A percentile compares a stretch with the other conserved stretches of the same genome.
phyloP scores from a whole-genome alignment of 1,284 basidiomycete genomes.

The Vanrija humicola region DNA sequence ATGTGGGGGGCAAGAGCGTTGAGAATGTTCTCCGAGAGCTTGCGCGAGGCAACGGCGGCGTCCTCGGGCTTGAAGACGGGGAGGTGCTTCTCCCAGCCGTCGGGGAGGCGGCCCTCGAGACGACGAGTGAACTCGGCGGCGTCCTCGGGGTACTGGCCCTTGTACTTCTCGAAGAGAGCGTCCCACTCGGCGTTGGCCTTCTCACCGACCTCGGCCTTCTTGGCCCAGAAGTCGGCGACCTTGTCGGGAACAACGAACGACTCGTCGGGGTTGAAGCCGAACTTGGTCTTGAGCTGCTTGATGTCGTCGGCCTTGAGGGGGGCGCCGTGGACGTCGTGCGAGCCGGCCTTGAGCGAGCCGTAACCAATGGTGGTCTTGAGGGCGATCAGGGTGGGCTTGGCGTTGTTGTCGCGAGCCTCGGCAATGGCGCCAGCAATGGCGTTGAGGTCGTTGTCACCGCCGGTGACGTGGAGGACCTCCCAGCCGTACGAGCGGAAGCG shows the following conservation, averaged over 20 bases:
- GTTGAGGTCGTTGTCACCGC: constrained; percentile 81
- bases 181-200: constrained; percentile 74
- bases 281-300: constrained; percentile 73
- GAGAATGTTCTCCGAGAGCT: constrained; percentile 86
- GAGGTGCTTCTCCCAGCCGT: constrained; percentile 79
- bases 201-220: constrained; percentile 67
- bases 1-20: constrained; percentile 68
- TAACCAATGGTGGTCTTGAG: constrained; percentile 88
- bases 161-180: constrained; percentile 65
- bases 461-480: constrained; percentile 79
- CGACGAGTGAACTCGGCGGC: constrained; percentile 81
- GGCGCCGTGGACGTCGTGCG: constrained; percentile 86
- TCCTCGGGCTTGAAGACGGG: constrained; percentile 73
- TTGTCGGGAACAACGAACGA: constrained; percentile 75
- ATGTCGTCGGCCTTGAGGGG: constrained; percentile 93
- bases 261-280: constrained; percentile 75
- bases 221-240: constrained; percentile 66
- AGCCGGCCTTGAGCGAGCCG: constrained; percentile 87
- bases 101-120: constrained; percentile 74
- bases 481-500: constrained; percentile 89
- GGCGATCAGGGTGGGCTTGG: constrained; percentile 81
- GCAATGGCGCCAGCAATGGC: constrained; percentile 76
- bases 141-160: constrained; percentile 73
- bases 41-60: constrained; percentile 81
- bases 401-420: constrained; percentile 68